These are phyloP conservation scores for Triticum turgidum DNA, from an alignment of 176 grass and related monocot species.

Conservation along the genomic window DNA sequence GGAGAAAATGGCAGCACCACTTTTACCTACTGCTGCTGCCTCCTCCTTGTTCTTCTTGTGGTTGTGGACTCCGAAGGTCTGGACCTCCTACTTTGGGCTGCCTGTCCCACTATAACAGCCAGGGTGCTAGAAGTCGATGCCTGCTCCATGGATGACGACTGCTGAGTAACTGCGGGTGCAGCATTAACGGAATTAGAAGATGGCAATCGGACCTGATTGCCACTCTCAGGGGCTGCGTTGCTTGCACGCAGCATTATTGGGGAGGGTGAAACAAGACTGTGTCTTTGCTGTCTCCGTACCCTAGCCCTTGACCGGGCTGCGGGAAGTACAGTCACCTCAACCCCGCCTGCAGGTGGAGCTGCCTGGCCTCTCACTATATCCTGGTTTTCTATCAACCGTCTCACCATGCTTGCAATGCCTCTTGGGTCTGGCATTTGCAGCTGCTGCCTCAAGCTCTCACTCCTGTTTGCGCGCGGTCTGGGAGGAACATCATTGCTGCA, in stretches of 20 bases:
- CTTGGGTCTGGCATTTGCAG: conserved; percentile 33
- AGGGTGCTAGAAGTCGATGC: conserved; percentile 44
- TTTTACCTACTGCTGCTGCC: conserved; percentile 31
- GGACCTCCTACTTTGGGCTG: conserved; percentile 18
- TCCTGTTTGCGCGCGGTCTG: conserved; percentile 56
- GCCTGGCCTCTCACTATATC: conserved; percentile 30
- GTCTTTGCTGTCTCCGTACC: conserved; percentile 37
- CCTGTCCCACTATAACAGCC: conserved; percentile 28
- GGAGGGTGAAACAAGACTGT: conserved; percentile 10
- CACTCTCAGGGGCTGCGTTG: conserved; percentile 1
- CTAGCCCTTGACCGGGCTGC: conserved; percentile 35
- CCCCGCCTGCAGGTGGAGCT: conserved; percentile 3
- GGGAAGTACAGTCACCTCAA: conserved; percentile 15
- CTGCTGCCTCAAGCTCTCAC: conserved; percentile 51
- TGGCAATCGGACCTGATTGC: background rate
- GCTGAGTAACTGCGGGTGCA: background rate
- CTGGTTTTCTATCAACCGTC: conserved; percentile 42
- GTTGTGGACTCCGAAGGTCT: conserved; percentile 12
- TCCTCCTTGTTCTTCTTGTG: conserved; percentile 42
- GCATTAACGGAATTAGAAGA: background rate
- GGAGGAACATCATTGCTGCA: conserved; percentile 49
- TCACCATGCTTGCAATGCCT: conserved; percentile 35
- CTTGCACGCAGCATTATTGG: background rate
- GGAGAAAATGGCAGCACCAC: background rate
- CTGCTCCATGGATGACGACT: conserved; percentile 49